Evolutionary conservation across 1,139 yeast species (phyloP).

Genomic region (Martiniozyma asiatica): DNA sequence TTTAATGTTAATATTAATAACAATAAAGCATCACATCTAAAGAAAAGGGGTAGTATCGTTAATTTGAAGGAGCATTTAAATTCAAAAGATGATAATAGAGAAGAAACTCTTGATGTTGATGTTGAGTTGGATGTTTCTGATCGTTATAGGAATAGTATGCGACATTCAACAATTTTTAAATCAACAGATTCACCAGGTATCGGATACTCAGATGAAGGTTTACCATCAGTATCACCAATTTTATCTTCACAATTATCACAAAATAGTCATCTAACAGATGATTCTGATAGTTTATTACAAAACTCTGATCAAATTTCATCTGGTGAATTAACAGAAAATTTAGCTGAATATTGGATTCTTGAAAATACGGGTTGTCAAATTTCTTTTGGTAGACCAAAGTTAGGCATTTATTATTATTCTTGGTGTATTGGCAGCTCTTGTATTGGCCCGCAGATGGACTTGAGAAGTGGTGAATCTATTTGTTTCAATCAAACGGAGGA

Average conservation of each 20-base stretch:
- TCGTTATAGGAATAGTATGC: slow-evolving; percentile 3
- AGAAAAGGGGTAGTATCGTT: slow-evolving; percentile 13
- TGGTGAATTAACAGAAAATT: slow-evolving; percentile 21
- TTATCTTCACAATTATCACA: not conserved
- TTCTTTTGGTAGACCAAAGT: slow-evolving; percentile 36
- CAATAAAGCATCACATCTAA: slow-evolving; percentile 4
- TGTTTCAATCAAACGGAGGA: slow-evolving; percentile 21
- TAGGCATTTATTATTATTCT: slow-evolving; percentile 33
- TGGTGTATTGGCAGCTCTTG: slow-evolving; percentile 44
- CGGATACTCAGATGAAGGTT: slow-evolving; percentile 7
- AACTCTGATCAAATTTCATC: slow-evolving; percentile 11
- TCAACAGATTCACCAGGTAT: slow-evolving; percentile 8
- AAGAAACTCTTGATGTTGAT: slow-evolving; percentile 19
- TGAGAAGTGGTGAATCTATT: slow-evolving; percentile 19
- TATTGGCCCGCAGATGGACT: slow-evolving; percentile 26
- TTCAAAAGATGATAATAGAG: slow-evolving; percentile 17
- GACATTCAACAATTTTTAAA: slow-evolving; percentile 1
- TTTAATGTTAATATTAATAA: too few relatives aligned
- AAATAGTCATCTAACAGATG: not conserved
- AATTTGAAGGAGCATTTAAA: slow-evolving; percentile 10
- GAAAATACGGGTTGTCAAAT: slow-evolving; percentile 20
- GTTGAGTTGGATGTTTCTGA: slow-evolving; percentile 17
- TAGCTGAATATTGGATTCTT: slow-evolving; percentile 23
- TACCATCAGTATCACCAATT: slow-evolving; percentile 2
- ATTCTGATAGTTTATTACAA: not conserved